Conservation (phyloP, 164 flowering plant species). For the Stephania japonica region DNA sequence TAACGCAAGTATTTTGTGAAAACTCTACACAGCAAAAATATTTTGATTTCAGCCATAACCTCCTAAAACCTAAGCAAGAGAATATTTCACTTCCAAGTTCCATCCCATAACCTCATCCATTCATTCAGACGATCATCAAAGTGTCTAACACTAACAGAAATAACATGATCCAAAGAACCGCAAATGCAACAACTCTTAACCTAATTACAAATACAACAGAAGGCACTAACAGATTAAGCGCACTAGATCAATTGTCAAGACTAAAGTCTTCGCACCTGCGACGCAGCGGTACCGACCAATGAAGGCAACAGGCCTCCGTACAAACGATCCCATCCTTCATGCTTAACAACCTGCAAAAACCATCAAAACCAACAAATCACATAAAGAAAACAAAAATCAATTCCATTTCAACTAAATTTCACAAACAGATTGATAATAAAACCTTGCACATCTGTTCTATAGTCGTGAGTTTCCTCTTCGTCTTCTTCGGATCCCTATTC, state of each 20-base stretch:
- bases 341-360: conserved; percentile 57
- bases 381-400: neutral
- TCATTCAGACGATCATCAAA: too few relatives aligned
- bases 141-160: too few relatives aligned
- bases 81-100: too few relatives aligned
- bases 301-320: conserved; percentile 88
- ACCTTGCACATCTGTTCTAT: conserved; percentile 77
- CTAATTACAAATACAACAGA: neutral
- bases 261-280: conserved; percentile 55
- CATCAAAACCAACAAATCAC: neutral
- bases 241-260: neutral
- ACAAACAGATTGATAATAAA: neutral
- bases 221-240: neutral
- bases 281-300: conserved; percentile 81
- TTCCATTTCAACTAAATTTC: too few relatives aligned
- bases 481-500: conserved; percentile 61
- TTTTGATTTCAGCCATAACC: neutral
- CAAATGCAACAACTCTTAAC: neutral
- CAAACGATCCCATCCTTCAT: conserved; percentile 82
- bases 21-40: too few relatives aligned
- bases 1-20: neutral
- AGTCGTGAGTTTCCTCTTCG: conserved; percentile 51
- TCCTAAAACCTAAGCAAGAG: neutral
- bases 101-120: too few relatives aligned
- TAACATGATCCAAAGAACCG: neutral